These are phyloP conservation scores for Maudiozyma turicensis DNA, from an alignment of 805 yeast species.

Conservation along the genomic window DNA sequence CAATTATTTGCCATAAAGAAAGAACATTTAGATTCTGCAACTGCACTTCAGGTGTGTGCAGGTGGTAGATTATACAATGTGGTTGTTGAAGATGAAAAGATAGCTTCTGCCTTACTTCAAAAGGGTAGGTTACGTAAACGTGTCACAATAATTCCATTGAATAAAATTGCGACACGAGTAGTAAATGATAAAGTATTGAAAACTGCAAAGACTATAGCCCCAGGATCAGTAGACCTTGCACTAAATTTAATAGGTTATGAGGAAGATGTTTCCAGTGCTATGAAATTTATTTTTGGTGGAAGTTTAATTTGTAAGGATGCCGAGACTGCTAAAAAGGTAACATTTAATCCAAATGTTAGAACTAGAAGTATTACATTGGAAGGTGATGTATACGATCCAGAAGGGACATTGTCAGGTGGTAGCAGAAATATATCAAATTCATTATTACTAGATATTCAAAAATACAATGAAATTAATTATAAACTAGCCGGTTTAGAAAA, in stretches of 20 bases:
- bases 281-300: slow-evolving; percentile 85
- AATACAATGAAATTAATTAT: slow-evolving; percentile 40
- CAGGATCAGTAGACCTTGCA: slow-evolving; percentile 85
- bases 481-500: slow-evolving; percentile 34
- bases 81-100: slow-evolving; percentile 78
- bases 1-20: slow-evolving; percentile 63
- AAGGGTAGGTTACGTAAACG: slow-evolving; percentile 69
- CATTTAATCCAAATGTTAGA: slow-evolving; percentile 73
- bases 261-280: slow-evolving; percentile 60
- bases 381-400: slow-evolving; percentile 94
- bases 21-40: slow-evolving; percentile 47
- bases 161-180: slow-evolving; percentile 60
- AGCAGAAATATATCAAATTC: slow-evolving; percentile 55
- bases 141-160: slow-evolving; percentile 86
- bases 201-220: slow-evolving; percentile 68
- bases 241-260: slow-evolving; percentile 70
- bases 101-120: slow-evolving; percentile 77
- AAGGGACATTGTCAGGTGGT: slow-evolving; percentile 95
- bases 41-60: slow-evolving; percentile 88
- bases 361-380: slow-evolving; percentile 79
- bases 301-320: slow-evolving; percentile 86
- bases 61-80: slow-evolving; percentile 86
- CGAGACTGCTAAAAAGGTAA: slow-evolving; percentile 77
- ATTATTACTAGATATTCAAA: slow-evolving; percentile 54
- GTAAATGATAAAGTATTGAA: slow-evolving; percentile 43